Evolutionary conservation across 352 stramenopile species (phyloP).

Genomic region (Blastocystis sp.): DNA sequence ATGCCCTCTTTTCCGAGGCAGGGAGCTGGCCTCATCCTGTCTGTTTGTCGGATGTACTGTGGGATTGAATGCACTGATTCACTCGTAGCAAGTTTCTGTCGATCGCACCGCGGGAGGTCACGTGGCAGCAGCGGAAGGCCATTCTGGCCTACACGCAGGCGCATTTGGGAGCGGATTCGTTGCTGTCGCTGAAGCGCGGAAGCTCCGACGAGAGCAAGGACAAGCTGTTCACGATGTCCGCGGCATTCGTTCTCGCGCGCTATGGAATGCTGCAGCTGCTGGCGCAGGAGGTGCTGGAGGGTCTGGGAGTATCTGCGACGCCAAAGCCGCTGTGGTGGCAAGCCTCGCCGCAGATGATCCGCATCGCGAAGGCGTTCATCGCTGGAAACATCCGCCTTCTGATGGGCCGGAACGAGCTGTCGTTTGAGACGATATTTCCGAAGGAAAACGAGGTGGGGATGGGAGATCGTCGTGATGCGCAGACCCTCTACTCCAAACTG

Average conservation of each 20-base stretch:
- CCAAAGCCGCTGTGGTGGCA: neutral
- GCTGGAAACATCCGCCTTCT: neutral
- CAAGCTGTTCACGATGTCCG: neutral
- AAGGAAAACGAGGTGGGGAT: neutral
- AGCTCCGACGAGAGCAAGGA: neutral
- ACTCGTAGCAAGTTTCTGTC: neutral
- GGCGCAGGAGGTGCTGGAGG: neutral
- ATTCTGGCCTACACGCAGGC: neutral
- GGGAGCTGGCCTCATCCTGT: neutral
- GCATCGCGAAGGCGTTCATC: neutral
- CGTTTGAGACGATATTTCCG: neutral
- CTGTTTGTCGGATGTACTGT: neutral
- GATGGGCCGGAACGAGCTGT: neutral
- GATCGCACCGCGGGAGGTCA: neutral
- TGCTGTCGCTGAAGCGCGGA: neutral
- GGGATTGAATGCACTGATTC: neutral
- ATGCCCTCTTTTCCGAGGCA: neutral
- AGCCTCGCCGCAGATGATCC: neutral
- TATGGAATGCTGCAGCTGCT: neutral
- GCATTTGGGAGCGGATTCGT: neutral
- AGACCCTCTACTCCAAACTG: neutral
- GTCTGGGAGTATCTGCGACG: neutral
- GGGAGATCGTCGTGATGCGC: neutral
- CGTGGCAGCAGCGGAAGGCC: neutral
- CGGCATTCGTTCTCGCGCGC: neutral